A percentile compares a stretch with the other conserved stretches of the same genome.
Evolutionary conservation across 805 yeast genomes (phyloP).

Genomic region (Kuraishia borneana): DNA sequence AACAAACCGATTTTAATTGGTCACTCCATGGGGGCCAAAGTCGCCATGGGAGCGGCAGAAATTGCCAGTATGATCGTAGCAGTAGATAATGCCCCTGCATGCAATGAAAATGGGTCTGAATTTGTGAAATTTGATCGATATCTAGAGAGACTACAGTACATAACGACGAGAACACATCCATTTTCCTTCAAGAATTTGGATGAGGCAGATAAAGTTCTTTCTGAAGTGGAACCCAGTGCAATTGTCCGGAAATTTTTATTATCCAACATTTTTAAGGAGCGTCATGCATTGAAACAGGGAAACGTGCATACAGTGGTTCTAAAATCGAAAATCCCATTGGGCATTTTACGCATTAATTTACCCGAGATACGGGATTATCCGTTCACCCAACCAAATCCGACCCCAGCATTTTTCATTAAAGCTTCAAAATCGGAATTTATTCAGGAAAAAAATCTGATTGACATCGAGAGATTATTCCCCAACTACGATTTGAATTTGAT

Average conservation of each 20-base stretch:
- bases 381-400: conserved; percentile 32
- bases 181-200: conserved; percentile 22
- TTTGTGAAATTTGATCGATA: conserved; percentile 18
- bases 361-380: conserved; percentile 51
- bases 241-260: conserved; percentile 63
- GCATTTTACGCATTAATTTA: conserved; percentile 49
- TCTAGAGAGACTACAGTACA: conserved; percentile 6
- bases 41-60: conserved; percentile 75
- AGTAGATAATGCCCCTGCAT: conserved; percentile 82
- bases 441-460: conserved; percentile 69
- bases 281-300: conserved; percentile 5
- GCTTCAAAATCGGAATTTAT: conserved; percentile 71
- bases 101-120: conserved; percentile 21
- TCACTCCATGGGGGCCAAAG: conserved; percentile 90
- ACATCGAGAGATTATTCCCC: conserved; percentile 72
- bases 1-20: conserved; percentile 45
- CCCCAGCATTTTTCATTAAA: conserved; percentile 70
- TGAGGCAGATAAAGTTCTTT: conserved; percentile 52
- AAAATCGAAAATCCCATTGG: conserved; percentile 54
- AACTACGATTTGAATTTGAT: conserved; percentile 61
- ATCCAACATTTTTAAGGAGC: conserved; percentile 44
- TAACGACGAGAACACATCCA: conserved; percentile 2
- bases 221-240: conserved; percentile 45
- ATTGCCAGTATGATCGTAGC: conserved; percentile 44
- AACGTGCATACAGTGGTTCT: conserved; percentile 17